Evolutionary conservation across 1,139 yeast species (phyloP).

Genomic region (Kodamaea plutei): DNA sequence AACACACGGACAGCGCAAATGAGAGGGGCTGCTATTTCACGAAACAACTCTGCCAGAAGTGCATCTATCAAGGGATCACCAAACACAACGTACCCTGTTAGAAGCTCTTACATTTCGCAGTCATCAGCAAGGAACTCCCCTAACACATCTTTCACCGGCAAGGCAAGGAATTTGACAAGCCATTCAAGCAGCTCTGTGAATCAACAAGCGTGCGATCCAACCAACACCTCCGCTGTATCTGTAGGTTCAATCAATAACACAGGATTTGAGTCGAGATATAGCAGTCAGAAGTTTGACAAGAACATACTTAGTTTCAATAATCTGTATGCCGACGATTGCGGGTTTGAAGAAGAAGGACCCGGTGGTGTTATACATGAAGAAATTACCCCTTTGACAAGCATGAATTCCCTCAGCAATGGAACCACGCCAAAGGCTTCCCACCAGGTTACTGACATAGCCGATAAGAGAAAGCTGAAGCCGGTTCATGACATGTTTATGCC

Average conservation of each 20-base stretch:
- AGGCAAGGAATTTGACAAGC: neutral
- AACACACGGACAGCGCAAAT: too few species aligned
- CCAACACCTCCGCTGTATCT: neutral
- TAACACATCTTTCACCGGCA: neutral
- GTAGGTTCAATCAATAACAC: neutral
- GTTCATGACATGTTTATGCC: constrained; percentile 47
- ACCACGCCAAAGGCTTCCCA: constrained; percentile 4
- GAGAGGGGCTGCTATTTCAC: neutral
- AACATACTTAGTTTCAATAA: constrained; percentile 1
- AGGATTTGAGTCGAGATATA: neutral
- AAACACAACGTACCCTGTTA: neutral
- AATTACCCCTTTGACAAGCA: constrained; percentile 38
- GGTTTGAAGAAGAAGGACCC: constrained; percentile 8
- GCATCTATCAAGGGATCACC: neutral
- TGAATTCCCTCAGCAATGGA: constrained; percentile 28
- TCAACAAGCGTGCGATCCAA: neutral
- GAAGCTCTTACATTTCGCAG: neutral
- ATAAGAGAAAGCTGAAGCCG: constrained; percentile 30
- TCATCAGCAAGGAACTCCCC: constrained; percentile 1
- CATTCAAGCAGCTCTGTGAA: neutral
- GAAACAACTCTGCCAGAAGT: neutral
- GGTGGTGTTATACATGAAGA: constrained; percentile 5
- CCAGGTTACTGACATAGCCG: constrained; percentile 9
- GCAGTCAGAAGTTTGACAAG: neutral
- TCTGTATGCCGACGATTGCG: constrained; percentile 12